Conservation (phyloP, 192 early-diverging fungal species). For the Backusella liffmaniae region DNA sequence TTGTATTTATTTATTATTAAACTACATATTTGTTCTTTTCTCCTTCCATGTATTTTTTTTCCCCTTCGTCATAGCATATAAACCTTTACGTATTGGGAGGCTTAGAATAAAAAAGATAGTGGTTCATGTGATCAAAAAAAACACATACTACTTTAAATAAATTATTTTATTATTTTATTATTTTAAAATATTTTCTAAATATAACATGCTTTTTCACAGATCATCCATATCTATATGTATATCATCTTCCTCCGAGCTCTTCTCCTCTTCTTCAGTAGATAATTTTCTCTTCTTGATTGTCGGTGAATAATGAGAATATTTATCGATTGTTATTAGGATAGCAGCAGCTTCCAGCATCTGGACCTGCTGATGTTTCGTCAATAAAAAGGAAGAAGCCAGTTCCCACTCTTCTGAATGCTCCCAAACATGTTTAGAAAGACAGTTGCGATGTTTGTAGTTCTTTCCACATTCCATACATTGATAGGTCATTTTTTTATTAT, state of each 20-base stretch:
- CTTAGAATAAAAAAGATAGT: background rate
- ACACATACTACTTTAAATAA: too few species aligned
- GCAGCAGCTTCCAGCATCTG: constrained; percentile 66
- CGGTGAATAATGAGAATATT: constrained; percentile 6
- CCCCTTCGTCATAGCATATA: background rate
- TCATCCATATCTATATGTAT: constrained; percentile 5
- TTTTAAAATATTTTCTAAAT: background rate
- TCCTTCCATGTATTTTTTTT: background rate
- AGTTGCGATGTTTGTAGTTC: constrained; percentile 63
- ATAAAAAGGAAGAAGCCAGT: constrained; percentile 52
- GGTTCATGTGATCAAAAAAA: background rate
- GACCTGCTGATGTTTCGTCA: constrained; percentile 70
- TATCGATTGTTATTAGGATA: constrained; percentile 54
- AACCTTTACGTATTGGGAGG: background rate
- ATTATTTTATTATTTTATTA: too few species aligned
- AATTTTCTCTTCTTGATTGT: background rate
- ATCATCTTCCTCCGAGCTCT: background rate
- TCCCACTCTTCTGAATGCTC: constrained; percentile 69
- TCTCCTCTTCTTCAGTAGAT: background rate
- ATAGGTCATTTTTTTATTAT: background rate
- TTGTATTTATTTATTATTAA: background rate
- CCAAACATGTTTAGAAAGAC: constrained; percentile 66
- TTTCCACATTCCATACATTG: constrained; percentile 64
- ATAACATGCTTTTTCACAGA: background rate
- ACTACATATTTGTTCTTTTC: too few species aligned